Evolutionary conservation across 208 protist genomes (phyloP).

Genomic region (Trypanosoma theileri): DNA sequence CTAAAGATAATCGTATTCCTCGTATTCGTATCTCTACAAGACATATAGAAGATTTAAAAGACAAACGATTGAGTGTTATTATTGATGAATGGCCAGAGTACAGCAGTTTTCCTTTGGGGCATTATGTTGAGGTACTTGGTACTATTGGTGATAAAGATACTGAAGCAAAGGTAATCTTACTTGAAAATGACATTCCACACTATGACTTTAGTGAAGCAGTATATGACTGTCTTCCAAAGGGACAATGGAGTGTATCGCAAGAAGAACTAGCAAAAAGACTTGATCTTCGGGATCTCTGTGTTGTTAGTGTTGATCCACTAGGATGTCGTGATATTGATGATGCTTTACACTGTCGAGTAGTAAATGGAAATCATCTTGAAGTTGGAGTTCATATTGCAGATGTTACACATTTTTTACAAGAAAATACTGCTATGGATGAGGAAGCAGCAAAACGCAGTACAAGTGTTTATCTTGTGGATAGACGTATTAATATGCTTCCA

Average conservation of each 20-base stretch:
- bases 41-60: slow-evolving; percentile 74
- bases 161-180: slow-evolving; percentile 92
- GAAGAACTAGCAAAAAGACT: slow-evolving; percentile 73
- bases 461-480: slow-evolving; percentile 96
- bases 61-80: slow-evolving; percentile 93
- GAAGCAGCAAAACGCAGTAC: slow-evolving; percentile 94
- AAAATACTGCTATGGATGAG: slow-evolving; percentile 91
- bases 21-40: slow-evolving; percentile 85
- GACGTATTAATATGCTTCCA: slow-evolving; percentile 97
- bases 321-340: slow-evolving; percentile 93
- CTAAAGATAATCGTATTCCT: slow-evolving; percentile 87
- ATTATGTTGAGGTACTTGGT: slow-evolving; percentile 93
- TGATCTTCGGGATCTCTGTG: slow-evolving; percentile 85
- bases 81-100: slow-evolving; percentile 94
- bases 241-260: slow-evolving; percentile 78
- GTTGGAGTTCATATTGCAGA: slow-evolving; percentile 98
- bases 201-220: slow-evolving; percentile 91
- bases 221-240: slow-evolving; percentile 89
- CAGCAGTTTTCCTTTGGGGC: slow-evolving; percentile 91
- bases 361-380: slow-evolving; percentile 86
- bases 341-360: slow-evolving; percentile 79
- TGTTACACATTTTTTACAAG: slow-evolving; percentile 94
- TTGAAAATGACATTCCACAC: slow-evolving; percentile 93
- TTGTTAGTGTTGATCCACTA: slow-evolving; percentile 95
- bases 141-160: slow-evolving; percentile 93